Base-by-base conservation (phyloP, 2,329 filamentous ascomycete species). In the Bisporella sp. region DNA sequence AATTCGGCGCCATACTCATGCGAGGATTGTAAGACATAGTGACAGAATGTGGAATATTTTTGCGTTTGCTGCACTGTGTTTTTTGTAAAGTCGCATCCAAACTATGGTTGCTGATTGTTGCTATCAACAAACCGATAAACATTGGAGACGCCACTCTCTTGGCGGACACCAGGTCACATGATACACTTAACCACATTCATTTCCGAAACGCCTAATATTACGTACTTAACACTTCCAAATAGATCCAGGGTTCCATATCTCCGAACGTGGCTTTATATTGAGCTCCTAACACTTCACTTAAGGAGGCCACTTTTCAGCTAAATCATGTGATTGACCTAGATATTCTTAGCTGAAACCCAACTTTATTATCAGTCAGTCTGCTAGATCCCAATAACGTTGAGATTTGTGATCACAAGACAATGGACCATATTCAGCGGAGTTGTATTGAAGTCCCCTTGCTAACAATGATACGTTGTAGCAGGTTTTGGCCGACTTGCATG, bases 1-100 rank as follows among this genome's bases (percentile, higher is more conserved):
- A 59, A 44, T 59, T 67, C 51, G 74, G 71, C 55, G 73, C 73
- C 60, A 76, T 72, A 59, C 73, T 78, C 71, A 76, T 75, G 54
- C 74, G 69, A 48, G 69, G 64, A 60, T 73, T 74, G 61, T 75
- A 77, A 32, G 74, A 69, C 73, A 77, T 77, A 8, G 30, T 57
- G 47, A 48, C 8, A 37, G 35, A 37, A 4, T 37, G 21, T 21
- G 21, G 21, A 9, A 37, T 37, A n/a, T 37, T 8, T 37, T 37
- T 2, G 35, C 2, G 35, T 37, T 37, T 9, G 8, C n/a, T 37
- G 2, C 8, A 37, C n/a, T 37, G 35, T 37, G 35, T n/a, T 8
- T 37, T 2, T 37, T 37, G 35, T n/a, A 37, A n/a, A 4, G 35
- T 37, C 35, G 35, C 35, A 37, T 9, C 8, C 2, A 37, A n/a